Evolutionary conservation across 2,329 filamentous ascomycete species (phyloP), one percentile per base, ranked within the genome.

Genomic region (Sporothrix humicola): DNA sequence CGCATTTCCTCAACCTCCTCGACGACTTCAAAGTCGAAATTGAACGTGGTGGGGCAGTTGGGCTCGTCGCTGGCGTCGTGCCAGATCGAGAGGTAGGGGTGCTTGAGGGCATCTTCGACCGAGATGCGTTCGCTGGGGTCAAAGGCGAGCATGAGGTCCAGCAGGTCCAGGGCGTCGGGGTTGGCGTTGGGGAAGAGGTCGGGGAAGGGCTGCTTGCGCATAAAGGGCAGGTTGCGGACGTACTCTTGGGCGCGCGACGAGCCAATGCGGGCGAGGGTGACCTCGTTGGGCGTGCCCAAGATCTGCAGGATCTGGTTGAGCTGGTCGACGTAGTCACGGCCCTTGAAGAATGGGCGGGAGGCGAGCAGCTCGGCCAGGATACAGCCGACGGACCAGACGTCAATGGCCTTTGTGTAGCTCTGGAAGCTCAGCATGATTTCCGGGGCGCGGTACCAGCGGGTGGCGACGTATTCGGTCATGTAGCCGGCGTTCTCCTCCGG

Each of bases 401-500:
- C 96, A 83, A 99, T 99, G 78, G 96, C 96, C 94, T 99, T 99
- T 79, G 96, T 99, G 84, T 99, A 99, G 86, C 94, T 98, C 84
- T 98, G 95, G 89, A 99, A 99, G 86, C 94, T 98, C 83, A 99
- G 86, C 96, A 99, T 99, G 79, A 99, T 99, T 83, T 99, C 96
- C 5, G 96, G 96, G 3, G 96, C 96, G 84, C 88, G 87, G 80
- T 90, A 99, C 96, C 96, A 99, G 85, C 96, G 89, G 71, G 96
- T 99, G 69, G 96, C 96, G 73, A 99, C 96, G 80, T 99, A 99
- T 84, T 99, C 96, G 12, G 96, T 99, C 96, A 99, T 98, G 84
- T 98, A 99, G 26, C 96, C 96, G 20, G 96, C 96, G 81, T 98
- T 98, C 85, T 99, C 95, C 82, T 99, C 94, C 0, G 96, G 96